Evolutionary conservation across 371 early-diverging fungal genomes (phyloP).

Genomic region (Mortierella sp.): DNA sequence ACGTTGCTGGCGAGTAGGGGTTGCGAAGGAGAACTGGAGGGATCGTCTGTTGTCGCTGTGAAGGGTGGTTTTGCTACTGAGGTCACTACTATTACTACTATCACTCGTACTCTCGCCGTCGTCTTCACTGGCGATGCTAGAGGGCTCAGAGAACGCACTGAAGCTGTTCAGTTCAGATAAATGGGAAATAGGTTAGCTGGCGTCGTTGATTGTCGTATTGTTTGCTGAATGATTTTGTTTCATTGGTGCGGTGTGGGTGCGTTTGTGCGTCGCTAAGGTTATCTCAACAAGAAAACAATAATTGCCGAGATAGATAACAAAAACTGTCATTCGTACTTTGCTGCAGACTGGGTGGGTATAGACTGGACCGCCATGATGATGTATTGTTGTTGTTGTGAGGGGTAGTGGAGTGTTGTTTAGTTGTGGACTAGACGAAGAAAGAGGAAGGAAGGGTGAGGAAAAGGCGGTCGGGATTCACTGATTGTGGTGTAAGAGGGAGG

Average conservation of each 20-base stretch:
- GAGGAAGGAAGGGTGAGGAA: neutral
- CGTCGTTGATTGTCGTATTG: neutral
- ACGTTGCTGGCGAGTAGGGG: constrained; percentile 25
- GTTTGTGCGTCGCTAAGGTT: neutral
- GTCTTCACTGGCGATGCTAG: constrained; percentile 2
- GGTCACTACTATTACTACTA: constrained; percentile 6
- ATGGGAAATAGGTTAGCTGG: neutral
- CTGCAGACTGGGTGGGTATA: constrained; percentile 8
- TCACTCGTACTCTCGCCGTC: neutral
- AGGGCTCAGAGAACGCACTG: neutral
- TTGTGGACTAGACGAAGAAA: neutral
- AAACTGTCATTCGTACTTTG: neutral
- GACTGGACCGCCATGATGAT: constrained; percentile 17
- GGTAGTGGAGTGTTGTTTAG: neutral
- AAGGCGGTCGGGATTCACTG: constrained; percentile 29
- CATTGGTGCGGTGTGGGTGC: neutral
- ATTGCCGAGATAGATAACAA: neutral
- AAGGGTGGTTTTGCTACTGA: neutral
- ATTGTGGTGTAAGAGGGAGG: constrained; percentile 48
- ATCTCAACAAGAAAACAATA: neutral
- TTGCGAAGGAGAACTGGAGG: neutral
- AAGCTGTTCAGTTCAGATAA: neutral
- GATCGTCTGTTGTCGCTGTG: constrained; percentile 14
- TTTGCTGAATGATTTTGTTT: too few species aligned
- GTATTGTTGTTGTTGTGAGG: constrained; percentile 8